Base-by-base conservation (phyloP, 2,329 filamentous ascomycete species). In the Fusarium nygamai region DNA sequence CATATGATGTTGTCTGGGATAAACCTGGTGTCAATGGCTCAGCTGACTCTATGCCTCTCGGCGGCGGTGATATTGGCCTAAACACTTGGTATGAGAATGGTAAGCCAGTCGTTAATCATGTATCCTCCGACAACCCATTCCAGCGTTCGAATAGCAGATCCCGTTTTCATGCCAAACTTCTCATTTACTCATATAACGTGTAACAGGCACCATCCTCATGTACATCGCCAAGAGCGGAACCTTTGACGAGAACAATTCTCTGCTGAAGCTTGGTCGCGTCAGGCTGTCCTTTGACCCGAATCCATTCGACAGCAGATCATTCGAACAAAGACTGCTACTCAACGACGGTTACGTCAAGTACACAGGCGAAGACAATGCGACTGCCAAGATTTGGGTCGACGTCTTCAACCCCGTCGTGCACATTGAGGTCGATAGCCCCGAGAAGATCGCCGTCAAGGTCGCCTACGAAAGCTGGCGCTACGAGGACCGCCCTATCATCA, bases 61-160 rank as follows among this genome's bases (percentile, higher is more conserved):
- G 63, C 8, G 63, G 63, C 6, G 63, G 63, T 14, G 63, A 65
- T 27, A 29, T 65, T 33, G 63, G 63, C 22, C 7, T 65, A 1
- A 64, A 64, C 27, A 65, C 63, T 16, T 65, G 63, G 63, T 65
- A 64, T 33, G 63, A 65, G 38, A 64, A 65, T 46, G 29, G 63
- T 65, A 44, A 46, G 44, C 5, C 3, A 12, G 12, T 4, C 22
- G 11, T n/a, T 2, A 3, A 16, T 27, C 19, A 22, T 3, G 1
- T 19, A 1, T 11, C 12, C 27, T 12, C 5, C 4, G 16, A n/a
- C 5, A 27, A 36, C 6, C 2, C 1, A 12, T 16, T 2, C 11
- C 1, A 12, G 31, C 2, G 3, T 13, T 6, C 8, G 2, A 12
- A 11, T 20, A 5, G 0, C 11, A 20, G 13, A 9, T 5, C 9